Percentiles rank a stretch among this genome's conserved stretches.
These are phyloP conservation scores for Ophiostoma angusticollis DNA, from an alignment of 2,329 filamentous ascomycete species.

Conservation along the genomic window DNA sequence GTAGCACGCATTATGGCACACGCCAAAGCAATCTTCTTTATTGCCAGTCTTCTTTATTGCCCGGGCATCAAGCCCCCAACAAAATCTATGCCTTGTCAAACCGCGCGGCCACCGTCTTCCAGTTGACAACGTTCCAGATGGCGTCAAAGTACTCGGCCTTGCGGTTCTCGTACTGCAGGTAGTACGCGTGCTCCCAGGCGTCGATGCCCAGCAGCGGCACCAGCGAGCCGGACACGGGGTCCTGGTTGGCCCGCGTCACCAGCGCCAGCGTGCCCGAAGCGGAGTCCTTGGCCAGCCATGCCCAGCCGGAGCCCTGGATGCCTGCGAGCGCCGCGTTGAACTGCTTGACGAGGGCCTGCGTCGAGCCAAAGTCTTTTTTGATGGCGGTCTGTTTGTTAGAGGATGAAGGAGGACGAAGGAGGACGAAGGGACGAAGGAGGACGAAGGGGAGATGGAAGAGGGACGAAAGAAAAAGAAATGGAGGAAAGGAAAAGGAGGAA, in stretches of 20 bases:
- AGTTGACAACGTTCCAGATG: constrained; percentile 93
- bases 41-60: too few relatives aligned
- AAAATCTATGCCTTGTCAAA: constrained; percentile 30
- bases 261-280: constrained; percentile 47
- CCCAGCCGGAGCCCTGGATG: constrained; percentile 82
- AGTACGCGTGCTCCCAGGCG: constrained; percentile 94
- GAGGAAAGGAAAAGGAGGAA: background rate
- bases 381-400: constrained; percentile 37
- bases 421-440: background rate
- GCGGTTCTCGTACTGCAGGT: constrained; percentile 91
- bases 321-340: constrained; percentile 57
- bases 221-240: constrained; percentile 74
- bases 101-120: constrained; percentile 75
- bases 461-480: background rate
- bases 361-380: constrained; percentile 52
- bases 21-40: too few relatives aligned
- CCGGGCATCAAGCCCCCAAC: too few relatives aligned
- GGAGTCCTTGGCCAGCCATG: constrained; percentile 70
- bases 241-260: constrained; percentile 72
- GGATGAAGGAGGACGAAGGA: background rate
- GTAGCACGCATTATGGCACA: too few relatives aligned
- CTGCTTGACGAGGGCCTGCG: constrained; percentile 50
- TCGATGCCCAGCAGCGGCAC: constrained; percentile 78
- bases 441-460: background rate
- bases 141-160: constrained; percentile 93